A percentile compares a stretch with the other conserved stretches of the same genome.
Conservation (phyloP, 306 rosid species). For the Biancaea sappan region DNA sequence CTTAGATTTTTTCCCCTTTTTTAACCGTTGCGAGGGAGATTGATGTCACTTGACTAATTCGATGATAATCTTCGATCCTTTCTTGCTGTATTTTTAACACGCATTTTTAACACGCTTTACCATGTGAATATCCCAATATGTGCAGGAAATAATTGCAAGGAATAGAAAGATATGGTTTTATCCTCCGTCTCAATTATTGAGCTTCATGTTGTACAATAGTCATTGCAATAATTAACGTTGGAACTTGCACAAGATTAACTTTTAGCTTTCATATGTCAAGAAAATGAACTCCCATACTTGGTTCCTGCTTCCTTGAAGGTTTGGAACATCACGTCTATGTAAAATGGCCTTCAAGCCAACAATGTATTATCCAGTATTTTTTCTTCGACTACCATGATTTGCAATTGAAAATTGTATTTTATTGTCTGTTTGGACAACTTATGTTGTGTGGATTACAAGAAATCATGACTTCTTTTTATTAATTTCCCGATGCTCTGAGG, state of each 20-base stretch:
- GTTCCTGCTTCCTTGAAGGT: conserved; percentile 33
- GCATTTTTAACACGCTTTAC: conserved; percentile 16
- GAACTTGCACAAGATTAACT: conserved; percentile 28
- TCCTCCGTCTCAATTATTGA: conserved; percentile 29
- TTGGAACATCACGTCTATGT: conserved; percentile 44
- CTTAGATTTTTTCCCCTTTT: conserved; percentile 10
- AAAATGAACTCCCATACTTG: conserved; percentile 31
- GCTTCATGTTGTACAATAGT: conserved; percentile 32
- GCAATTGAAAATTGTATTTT: background rate
- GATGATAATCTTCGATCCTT: background rate
- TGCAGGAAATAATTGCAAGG: conserved; percentile 51
- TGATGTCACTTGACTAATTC: conserved; percentile 16
- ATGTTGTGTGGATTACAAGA: background rate
- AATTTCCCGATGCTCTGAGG: background rate
- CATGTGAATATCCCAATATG: conserved; percentile 26
- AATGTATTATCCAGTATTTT: conserved; percentile 16
- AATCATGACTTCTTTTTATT: background rate
- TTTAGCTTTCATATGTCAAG: background rate
- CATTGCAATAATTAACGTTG: conserved; percentile 24
- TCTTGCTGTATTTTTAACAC: conserved; percentile 10
- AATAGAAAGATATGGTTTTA: conserved; percentile 26
- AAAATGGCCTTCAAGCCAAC: conserved; percentile 38
- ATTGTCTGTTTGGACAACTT: background rate
- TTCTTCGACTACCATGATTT: background rate
- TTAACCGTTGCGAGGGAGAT: conserved; percentile 5